Evolutionary conservation across 345 rosid species (phyloP).

Genomic region (Lenwebbia sp.): DNA sequence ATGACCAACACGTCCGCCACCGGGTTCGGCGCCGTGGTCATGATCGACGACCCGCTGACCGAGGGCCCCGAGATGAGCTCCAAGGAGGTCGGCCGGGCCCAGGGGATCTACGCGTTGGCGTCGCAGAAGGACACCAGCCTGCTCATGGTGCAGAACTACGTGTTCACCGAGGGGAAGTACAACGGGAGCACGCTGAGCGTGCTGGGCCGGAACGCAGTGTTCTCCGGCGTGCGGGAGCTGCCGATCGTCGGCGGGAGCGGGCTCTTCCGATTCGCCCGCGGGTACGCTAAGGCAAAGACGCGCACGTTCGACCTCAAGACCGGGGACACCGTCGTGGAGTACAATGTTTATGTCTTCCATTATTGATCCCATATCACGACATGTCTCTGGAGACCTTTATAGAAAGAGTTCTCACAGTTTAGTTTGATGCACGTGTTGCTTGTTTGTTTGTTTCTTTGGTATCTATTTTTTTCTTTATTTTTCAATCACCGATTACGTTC

Average conservation of each 20-base stretch:
- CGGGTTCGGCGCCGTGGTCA: conserved; percentile 24
- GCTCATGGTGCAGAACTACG: conserved; percentile 40
- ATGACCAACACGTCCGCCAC: conserved; percentile 12
- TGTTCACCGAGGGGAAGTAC: conserved; percentile 45
- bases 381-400: not conserved
- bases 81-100: conserved; percentile 41
- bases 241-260: conserved; percentile 57
- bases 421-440: not conserved
- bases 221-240: conserved; percentile 32
- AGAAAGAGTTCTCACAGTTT: not conserved
- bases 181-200: conserved; percentile 45
- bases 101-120: conserved; percentile 36
- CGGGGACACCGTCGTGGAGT: conserved; percentile 22
- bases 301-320: not conserved
- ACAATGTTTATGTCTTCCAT: conserved; percentile 28
- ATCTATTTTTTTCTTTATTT: not conserved
- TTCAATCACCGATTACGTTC: not conserved
- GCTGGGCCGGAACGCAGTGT: conserved; percentile 30
- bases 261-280: conserved; percentile 46
- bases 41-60: conserved; percentile 46
- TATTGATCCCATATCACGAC: conserved; percentile 5
- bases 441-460: too few relatives aligned
- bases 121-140: conserved; percentile 19
- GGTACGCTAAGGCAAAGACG: conserved; percentile 39
- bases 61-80: conserved; percentile 29